Percentiles rank a stretch among this genome's conserved stretches.
phyloP scores from a whole-genome alignment of 768 basidiomycete genomes.

The Auriscalpium vulgare region DNA sequence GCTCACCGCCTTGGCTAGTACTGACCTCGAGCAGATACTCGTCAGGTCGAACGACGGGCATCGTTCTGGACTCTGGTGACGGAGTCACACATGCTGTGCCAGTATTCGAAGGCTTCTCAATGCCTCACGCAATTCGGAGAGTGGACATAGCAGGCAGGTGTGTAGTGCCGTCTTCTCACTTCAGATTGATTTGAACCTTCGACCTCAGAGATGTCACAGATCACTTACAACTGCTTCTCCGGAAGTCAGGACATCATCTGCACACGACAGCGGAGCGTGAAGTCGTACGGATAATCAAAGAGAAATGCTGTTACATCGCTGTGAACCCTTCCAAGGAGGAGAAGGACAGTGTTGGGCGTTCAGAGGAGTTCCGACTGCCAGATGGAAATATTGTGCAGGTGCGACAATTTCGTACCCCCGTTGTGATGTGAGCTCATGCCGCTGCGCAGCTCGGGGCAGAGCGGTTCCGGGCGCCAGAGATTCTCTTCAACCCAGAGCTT shows the following conservation, averaged over 20 bases:
- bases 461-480: constrained; percentile 94
- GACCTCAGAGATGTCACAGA: constrained; percentile 85
- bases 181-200: constrained; percentile 1
- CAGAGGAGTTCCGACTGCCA: constrained; percentile 87
- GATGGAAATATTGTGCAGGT: constrained; percentile 94
- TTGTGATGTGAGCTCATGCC: not conserved
- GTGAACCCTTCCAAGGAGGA: constrained; percentile 91
- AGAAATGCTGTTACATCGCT: constrained; percentile 96
- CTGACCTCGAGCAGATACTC: constrained; percentile 62
- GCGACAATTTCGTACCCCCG: not conserved
- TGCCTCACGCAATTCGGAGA: constrained; percentile 95
- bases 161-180: constrained; percentile 14
- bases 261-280: constrained; percentile 97
- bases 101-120: constrained; percentile 97
- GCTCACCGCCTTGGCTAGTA: not conserved
- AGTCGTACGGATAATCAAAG: constrained; percentile 95
- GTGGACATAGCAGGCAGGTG: constrained; percentile 96
- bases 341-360: constrained; percentile 72
- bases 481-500: constrained; percentile 94
- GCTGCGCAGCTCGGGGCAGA: constrained; percentile 76
- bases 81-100: constrained; percentile 99
- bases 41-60: constrained; percentile 97
- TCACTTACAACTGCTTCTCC: constrained; percentile 86
- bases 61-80: constrained; percentile 97
- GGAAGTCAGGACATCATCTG: constrained; percentile 90